Evolutionary conservation across 768 basidiomycete genomes (phyloP).

Genomic region (Rhodotorula toruloides): DNA sequence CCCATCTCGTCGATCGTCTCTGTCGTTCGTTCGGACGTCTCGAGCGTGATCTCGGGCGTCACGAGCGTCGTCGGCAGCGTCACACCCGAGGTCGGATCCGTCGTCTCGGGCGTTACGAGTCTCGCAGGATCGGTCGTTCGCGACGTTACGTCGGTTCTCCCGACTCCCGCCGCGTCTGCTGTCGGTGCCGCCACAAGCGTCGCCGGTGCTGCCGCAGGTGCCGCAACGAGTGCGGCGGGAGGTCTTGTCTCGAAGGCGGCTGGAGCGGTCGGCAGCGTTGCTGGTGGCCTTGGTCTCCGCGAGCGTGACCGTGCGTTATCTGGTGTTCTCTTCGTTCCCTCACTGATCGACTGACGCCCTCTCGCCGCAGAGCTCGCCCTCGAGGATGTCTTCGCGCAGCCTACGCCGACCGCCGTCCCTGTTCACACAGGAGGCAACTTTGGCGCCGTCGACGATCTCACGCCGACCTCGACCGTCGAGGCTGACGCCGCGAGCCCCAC

Average conservation of each 20-base stretch:
- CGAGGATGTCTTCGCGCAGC: not conserved
- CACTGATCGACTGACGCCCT: not conserved
- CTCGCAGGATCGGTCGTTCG: not conserved
- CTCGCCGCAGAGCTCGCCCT: not conserved
- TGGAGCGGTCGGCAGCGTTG: not conserved
- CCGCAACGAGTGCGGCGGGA: not conserved
- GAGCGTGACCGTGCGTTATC: constrained; percentile 8
- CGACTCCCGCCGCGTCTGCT: too few relatives aligned
- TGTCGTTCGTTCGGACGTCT: too few relatives aligned
- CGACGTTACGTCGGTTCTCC: too few relatives aligned
- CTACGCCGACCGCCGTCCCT: too few relatives aligned
- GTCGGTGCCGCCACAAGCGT: not conserved
- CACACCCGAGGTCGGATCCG: not conserved
- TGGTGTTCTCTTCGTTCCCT: not conserved
- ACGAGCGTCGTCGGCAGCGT: not conserved
- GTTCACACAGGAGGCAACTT: too few relatives aligned
- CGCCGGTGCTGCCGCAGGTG: not conserved
- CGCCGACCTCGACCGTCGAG: not conserved
- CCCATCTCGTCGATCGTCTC: too few relatives aligned
- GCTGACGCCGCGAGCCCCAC: not conserved
- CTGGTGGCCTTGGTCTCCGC: not conserved
- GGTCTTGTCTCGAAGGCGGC: not conserved
- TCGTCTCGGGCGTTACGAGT: not conserved
- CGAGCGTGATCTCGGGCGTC: too few relatives aligned
- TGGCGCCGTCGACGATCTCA: not conserved